These are phyloP conservation scores for Zygoascus tannicola DNA, from an alignment of 805 yeast genomes.

Conservation along the genomic window DNA sequence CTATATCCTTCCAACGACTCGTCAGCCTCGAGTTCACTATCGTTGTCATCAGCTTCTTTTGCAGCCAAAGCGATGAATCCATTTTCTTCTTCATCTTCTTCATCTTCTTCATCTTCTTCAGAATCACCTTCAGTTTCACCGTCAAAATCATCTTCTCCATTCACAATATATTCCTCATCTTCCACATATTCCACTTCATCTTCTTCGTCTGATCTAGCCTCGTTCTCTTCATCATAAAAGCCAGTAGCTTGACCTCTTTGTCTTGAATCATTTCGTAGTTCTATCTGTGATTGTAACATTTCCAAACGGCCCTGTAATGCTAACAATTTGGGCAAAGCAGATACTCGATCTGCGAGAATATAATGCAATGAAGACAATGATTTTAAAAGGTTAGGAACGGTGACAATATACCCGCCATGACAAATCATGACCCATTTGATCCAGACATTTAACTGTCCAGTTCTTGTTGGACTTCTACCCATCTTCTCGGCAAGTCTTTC, in stretches of 20 bases:
- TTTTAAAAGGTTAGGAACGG: conserved; percentile 43
- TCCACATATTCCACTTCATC: conserved; percentile 31
- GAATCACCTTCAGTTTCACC: conserved; percentile 37
- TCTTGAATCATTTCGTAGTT: conserved; percentile 47
- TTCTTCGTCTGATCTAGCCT: conserved; percentile 25
- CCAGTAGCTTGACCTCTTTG: neutral
- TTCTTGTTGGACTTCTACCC: conserved; percentile 45
- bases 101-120: conserved; percentile 32
- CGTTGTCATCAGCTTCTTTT: conserved; percentile 26
- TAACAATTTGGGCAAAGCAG: conserved; percentile 55
- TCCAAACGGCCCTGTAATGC: conserved; percentile 82
- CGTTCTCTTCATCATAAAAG: conserved; percentile 25
- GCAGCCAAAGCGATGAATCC: conserved; percentile 22
- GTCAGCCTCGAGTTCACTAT: conserved; percentile 15
- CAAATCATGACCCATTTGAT: conserved; percentile 67
- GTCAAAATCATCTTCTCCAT: conserved; percentile 35
- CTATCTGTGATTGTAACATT: conserved; percentile 65
- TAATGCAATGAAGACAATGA: conserved; percentile 49
- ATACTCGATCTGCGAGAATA: conserved; percentile 46
- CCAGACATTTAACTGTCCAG: conserved; percentile 53
- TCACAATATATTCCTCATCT: conserved; percentile 34
- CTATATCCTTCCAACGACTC: conserved; percentile 6
- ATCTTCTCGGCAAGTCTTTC: conserved; percentile 39
- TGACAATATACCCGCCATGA: conserved; percentile 56
- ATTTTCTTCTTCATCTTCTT: conserved; percentile 25